A percentile compares a stretch with the other conserved stretches of the same genome.
Conservation (phyloP, 2,329 filamentous ascomycete species). For the Trichoderma sp. region DNA sequence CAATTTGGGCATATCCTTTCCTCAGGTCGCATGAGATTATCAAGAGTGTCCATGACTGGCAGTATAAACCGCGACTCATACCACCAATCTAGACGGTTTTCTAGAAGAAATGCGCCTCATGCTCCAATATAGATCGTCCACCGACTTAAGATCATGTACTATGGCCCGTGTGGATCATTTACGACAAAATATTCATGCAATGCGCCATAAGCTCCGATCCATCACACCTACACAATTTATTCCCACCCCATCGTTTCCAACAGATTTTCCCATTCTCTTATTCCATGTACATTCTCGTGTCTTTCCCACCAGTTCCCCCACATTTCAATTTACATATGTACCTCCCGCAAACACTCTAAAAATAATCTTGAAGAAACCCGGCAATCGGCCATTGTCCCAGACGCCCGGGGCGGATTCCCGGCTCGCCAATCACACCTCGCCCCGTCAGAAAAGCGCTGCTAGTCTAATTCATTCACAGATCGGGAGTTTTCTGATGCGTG, state of each 20-base stretch:
- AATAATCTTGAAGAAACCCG: neutral
- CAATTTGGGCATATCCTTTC: neutral
- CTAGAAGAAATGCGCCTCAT: neutral
- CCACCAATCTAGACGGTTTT: neutral
- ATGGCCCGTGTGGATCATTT: neutral
- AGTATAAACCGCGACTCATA: neutral
- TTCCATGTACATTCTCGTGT: neutral
- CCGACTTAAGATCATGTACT: neutral
- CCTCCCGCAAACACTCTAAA: slow-evolving; percentile 1
- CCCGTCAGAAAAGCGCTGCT: slow-evolving; percentile 11
- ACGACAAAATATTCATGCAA: neutral
- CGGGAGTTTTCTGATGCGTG: neutral
- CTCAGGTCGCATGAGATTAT: neutral
- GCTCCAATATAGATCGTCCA: neutral
- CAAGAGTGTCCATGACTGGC: neutral
- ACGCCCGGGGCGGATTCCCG: neutral
- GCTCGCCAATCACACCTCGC: slow-evolving; percentile 19
- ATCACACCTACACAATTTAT: neutral
- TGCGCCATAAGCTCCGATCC: neutral
- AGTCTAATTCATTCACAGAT: neutral
- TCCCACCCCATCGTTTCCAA: neutral
- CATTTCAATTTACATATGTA: neutral
- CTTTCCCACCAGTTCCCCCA: neutral
- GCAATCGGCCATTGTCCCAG: neutral
- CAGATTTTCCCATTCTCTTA: neutral